Conservation (phyloP, 371 early-diverging fungal species). For the Capillidium heterosporum region DNA sequence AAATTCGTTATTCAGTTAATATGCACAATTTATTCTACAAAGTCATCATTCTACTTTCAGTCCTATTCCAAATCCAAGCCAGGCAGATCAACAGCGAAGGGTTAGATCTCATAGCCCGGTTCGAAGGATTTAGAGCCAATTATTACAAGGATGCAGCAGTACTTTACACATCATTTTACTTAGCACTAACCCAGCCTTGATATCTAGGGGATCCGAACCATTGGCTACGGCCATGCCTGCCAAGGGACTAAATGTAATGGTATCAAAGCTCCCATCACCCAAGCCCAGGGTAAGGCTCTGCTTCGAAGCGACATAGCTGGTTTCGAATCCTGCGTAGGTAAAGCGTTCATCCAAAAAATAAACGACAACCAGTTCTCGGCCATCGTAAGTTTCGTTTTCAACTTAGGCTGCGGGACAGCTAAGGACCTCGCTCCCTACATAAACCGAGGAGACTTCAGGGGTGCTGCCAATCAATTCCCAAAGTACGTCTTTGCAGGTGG, state of each 20-base stretch:
- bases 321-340: not conserved
- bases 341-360: not conserved
- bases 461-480: no score
- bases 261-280: not conserved
- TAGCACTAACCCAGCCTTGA: not conserved
- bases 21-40: no score
- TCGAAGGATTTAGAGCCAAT: not conserved
- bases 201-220: not conserved
- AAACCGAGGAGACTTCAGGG: no score
- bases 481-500: no score
- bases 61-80: no score
- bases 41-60: no score
- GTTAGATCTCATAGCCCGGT: not conserved
- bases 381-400: not conserved
- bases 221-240: conserved; percentile 2
- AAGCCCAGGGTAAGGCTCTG: not conserved
- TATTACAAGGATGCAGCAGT: not conserved
- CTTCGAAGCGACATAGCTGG: not conserved
- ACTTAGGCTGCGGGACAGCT: not conserved
- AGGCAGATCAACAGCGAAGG: not conserved
- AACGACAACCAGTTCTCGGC: not conserved
- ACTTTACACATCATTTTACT: not conserved
- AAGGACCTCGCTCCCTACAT: not conserved
- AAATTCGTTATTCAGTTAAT: no score
- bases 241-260: not conserved